These are phyloP conservation scores for Calonectria honghensis DNA, from an alignment of 2,329 filamentous ascomycete species.

Conservation along the genomic window DNA sequence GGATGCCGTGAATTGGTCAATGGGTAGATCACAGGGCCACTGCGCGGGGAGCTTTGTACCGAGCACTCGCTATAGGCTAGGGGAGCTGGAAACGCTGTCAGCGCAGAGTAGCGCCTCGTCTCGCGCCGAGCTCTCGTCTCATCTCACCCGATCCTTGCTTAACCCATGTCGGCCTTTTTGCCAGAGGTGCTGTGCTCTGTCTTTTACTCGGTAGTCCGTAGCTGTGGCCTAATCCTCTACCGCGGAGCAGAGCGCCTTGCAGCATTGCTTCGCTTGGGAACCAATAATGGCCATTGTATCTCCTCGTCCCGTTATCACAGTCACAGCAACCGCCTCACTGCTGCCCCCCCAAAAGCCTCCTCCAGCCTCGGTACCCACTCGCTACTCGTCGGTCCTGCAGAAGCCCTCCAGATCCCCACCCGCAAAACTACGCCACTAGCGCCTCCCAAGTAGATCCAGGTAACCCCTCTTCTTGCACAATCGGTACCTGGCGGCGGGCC, in stretches of 20 bases:
- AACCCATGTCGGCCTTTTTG: conserved; percentile 9
- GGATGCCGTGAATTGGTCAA: conserved; percentile 32
- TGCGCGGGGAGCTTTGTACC: conserved; percentile 16
- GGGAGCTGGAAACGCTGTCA: conserved; percentile 41
- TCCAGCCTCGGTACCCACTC: conserved; percentile 43
- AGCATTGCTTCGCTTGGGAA: neutral
- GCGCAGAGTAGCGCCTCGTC: conserved; percentile 50
- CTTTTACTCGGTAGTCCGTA: neutral
- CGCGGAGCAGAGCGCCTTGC: neutral
- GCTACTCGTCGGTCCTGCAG: conserved; percentile 38
- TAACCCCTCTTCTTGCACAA: conserved; percentile 42
- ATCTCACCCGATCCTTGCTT: conserved; percentile 45
- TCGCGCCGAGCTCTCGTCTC: conserved; percentile 42
- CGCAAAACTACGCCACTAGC: conserved; percentile 49
- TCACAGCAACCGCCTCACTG: conserved; percentile 37
- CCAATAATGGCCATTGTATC: neutral
- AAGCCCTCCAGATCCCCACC: conserved; percentile 43
- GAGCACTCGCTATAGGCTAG: conserved; percentile 9
- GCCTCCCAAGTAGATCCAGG: conserved; percentile 51
- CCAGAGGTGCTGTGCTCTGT: neutral
- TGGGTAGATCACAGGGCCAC: conserved; percentile 33
- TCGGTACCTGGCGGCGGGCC: conserved; percentile 42
- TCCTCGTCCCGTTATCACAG: neutral
- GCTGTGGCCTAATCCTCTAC: neutral
- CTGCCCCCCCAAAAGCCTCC: conserved; percentile 11